These are phyloP conservation scores for Nasturtium officinale DNA, from an alignment of 345 rosid species.

Conservation along the genomic window DNA sequence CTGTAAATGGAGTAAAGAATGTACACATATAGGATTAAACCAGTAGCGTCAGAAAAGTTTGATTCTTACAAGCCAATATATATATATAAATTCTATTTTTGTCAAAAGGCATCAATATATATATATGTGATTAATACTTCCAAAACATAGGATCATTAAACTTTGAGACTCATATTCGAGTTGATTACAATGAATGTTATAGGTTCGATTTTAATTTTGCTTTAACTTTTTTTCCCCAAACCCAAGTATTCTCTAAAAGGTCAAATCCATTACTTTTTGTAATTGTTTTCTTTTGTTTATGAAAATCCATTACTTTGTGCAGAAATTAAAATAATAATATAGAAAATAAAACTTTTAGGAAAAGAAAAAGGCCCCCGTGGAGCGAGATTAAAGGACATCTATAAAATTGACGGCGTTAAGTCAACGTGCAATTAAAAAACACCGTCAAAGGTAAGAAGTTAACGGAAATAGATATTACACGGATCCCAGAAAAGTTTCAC, in stretches of 20 bases:
- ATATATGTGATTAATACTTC: too few relatives aligned
- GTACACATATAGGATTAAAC: too few relatives aligned
- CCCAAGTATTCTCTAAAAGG: too few relatives aligned
- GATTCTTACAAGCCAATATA: too few relatives aligned
- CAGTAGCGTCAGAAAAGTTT: too few relatives aligned
- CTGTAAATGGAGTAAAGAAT: too few relatives aligned
- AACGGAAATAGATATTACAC: conserved; percentile 45
- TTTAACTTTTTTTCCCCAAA: background rate
- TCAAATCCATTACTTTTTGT: background rate
- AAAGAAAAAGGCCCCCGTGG: conserved; percentile 28
- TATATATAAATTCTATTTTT: too few relatives aligned
- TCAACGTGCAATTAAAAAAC: conserved; percentile 40
- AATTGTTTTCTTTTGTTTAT: too few relatives aligned
- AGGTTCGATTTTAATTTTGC: background rate
- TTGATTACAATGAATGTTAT: too few relatives aligned
- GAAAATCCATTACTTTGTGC: background rate
- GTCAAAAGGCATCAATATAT: too few relatives aligned
- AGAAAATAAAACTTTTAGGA: background rate
- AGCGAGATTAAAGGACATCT: conserved; percentile 35
- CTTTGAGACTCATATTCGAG: background rate
- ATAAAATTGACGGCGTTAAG: conserved; percentile 42
- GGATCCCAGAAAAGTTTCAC: conserved; percentile 24
- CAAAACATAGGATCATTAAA: background rate
- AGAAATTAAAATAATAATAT: too few relatives aligned
- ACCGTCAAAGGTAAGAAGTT: conserved; percentile 42